phyloP scores from a whole-genome alignment of 495 filamentous ascomycete species.

The Podospora australis region DNA sequence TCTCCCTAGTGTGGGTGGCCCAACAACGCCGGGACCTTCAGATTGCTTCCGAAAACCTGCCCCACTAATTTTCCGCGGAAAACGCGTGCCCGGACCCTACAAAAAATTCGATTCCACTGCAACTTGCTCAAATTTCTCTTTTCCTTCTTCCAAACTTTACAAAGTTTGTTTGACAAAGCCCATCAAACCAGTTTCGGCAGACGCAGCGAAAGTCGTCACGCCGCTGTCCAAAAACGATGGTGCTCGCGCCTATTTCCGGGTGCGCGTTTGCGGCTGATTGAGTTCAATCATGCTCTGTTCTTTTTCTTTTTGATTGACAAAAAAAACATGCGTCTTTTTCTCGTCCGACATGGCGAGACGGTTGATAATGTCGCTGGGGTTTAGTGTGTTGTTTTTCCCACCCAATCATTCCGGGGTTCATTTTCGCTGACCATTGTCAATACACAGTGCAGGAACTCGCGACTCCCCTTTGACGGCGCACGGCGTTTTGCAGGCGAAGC shows the following conservation, averaged over 20 bases:
- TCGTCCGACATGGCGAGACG: constrained; percentile 84
- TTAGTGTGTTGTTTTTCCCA: constrained; percentile 49
- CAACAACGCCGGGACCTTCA: neutral
- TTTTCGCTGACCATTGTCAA: constrained; percentile 18
- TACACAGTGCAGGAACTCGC: constrained; percentile 62
- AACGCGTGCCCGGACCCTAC: neutral
- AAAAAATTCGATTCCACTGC: neutral
- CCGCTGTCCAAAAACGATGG: too few relatives aligned
- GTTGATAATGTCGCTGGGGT: constrained; percentile 74
- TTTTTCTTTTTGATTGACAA: too few relatives aligned
- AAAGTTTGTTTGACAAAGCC: neutral
- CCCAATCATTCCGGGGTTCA: neutral
- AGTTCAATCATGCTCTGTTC: too few relatives aligned
- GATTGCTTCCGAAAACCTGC: too few relatives aligned
- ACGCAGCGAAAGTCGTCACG: too few relatives aligned
- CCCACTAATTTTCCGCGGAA: neutral
- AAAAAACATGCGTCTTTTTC: constrained; percentile 66
- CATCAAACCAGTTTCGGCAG: too few relatives aligned
- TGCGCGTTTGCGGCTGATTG: neutral
- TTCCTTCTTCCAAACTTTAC: neutral
- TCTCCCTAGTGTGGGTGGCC: neutral
- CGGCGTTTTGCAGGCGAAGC: constrained; percentile 66
- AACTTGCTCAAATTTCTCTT: constrained; percentile 2
- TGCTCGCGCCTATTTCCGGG: neutral
- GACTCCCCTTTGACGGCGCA: constrained; percentile 79